A percentile compares a stretch with the other conserved stretches of the same genome.
Evolutionary conservation across 2,329 filamentous ascomycete genomes (phyloP).

Genomic region (Penicillium brevicompactum): DNA sequence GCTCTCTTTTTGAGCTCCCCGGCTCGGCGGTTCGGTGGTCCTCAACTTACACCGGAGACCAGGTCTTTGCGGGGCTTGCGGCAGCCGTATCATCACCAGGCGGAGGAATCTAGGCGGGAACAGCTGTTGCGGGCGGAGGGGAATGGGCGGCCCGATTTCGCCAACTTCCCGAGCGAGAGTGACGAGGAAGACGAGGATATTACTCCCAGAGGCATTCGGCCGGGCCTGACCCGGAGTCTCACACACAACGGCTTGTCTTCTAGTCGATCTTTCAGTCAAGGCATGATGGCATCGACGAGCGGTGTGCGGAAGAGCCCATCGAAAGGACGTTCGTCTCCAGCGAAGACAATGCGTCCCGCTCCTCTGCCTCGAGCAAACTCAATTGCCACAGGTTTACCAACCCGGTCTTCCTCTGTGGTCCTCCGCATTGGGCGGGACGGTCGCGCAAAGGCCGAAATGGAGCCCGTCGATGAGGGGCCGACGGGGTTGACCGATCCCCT

Average conservation of each 20-base stretch:
- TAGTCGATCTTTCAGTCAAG: constrained; percentile 32
- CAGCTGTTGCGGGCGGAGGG: constrained; percentile 39
- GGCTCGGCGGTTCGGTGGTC: constrained; percentile 48
- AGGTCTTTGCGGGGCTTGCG: constrained; percentile 33
- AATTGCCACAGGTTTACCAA: constrained; percentile 31
- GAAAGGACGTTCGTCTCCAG: constrained; percentile 46
- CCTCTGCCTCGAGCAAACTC: constrained; percentile 37
- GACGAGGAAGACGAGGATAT: constrained; percentile 38
- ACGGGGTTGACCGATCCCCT: constrained; percentile 39
- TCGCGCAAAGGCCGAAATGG: constrained; percentile 50
- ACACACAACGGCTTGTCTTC: constrained; percentile 42
- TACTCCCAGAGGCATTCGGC: constrained; percentile 36
- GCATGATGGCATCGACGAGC: constrained; percentile 35
- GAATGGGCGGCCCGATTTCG: constrained; percentile 29
- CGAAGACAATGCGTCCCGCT: constrained; percentile 38
- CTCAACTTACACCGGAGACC: constrained; percentile 34
- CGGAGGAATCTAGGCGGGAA: constrained; percentile 50
- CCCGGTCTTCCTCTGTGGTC: constrained; percentile 45
- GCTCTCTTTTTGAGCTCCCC: constrained; percentile 53
- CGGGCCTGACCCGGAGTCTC: constrained; percentile 42
- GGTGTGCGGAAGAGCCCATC: constrained; percentile 45
- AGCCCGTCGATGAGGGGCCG: constrained; percentile 34
- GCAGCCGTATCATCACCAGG: constrained; percentile 53
- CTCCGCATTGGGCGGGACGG: constrained; percentile 53
- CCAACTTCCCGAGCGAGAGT: constrained; percentile 30